A percentile compares a stretch with the other conserved stretches of the same genome.
Evolutionary conservation across 495 filamentous ascomycete genomes (phyloP).

Genomic region (Neurospora sp.): DNA sequence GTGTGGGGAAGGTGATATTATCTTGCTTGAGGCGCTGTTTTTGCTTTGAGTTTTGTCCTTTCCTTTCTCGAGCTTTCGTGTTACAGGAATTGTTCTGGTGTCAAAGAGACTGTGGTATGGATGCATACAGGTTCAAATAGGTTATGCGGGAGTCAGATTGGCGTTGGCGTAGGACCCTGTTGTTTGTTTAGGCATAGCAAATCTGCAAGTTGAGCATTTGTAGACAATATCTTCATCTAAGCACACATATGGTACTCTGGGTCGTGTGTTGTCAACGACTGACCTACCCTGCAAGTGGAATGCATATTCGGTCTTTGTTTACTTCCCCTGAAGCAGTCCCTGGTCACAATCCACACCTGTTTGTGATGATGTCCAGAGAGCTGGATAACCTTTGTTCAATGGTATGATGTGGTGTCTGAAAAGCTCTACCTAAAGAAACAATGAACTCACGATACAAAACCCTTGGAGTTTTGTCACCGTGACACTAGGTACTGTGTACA

Average conservation of each 20-base stretch:
- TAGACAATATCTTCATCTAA: background rate
- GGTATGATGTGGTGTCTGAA: background rate
- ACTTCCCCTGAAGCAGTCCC: background rate
- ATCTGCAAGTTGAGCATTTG: background rate
- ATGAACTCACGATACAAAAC: too few species aligned
- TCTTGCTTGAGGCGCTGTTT: background rate
- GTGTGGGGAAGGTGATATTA: conserved; percentile 19
- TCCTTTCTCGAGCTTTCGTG: background rate
- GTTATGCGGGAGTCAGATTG: background rate
- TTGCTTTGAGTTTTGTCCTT: background rate
- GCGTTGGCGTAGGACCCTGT: background rate
- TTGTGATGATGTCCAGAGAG: background rate
- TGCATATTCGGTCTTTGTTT: background rate
- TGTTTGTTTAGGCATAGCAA: background rate
- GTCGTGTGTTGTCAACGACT: background rate
- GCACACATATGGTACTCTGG: background rate
- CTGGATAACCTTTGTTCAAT: background rate
- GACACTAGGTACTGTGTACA: too few species aligned
- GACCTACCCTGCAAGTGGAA: background rate
- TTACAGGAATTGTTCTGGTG: background rate
- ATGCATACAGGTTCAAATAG: background rate
- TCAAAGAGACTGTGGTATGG: background rate
- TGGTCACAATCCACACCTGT: background rate
- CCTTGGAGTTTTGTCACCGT: too few species aligned
- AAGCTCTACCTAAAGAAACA: too few species aligned